phyloP scores from a whole-genome alignment of 83 land plant species.

The Isoetes engelmannii region DNA sequence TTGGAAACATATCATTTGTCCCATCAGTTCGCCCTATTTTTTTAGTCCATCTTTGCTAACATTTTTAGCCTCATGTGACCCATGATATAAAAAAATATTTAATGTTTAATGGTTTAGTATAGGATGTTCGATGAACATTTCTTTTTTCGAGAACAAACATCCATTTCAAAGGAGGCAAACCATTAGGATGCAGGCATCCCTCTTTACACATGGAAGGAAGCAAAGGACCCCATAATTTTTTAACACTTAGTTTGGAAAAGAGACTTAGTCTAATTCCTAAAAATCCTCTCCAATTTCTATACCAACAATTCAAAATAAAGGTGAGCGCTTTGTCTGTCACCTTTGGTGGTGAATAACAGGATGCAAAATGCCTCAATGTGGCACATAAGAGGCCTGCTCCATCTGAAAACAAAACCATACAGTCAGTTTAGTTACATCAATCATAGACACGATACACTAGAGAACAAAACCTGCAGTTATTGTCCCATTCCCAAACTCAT shows the following conservation, averaged over 20 bases:
- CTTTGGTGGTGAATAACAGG: slow-evolving; percentile 57
- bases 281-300: not conserved
- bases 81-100: no score
- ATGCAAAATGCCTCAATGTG: slow-evolving; percentile 56
- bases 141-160: no score
- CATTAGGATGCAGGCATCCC: no score
- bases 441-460: not conserved
- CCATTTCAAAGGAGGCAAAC: no score
- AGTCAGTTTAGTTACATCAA: not conserved
- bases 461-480: slow-evolving; percentile 64
- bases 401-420: slow-evolving; percentile 41
- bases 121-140: no score
- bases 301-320: not conserved
- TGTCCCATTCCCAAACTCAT: slow-evolving; percentile 99
- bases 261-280: not conserved
- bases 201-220: not conserved
- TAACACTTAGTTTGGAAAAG: not conserved
- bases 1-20: no score
- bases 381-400: slow-evolving; percentile 92
- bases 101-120: no score
- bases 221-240: not conserved
- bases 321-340: slow-evolving; percentile 27
- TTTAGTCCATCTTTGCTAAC: no score
- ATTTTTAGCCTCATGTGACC: no score
- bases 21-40: no score